Conservation (phyloP, 2,329 filamentous ascomycete species). For the Fusarium buxicola region DNA sequence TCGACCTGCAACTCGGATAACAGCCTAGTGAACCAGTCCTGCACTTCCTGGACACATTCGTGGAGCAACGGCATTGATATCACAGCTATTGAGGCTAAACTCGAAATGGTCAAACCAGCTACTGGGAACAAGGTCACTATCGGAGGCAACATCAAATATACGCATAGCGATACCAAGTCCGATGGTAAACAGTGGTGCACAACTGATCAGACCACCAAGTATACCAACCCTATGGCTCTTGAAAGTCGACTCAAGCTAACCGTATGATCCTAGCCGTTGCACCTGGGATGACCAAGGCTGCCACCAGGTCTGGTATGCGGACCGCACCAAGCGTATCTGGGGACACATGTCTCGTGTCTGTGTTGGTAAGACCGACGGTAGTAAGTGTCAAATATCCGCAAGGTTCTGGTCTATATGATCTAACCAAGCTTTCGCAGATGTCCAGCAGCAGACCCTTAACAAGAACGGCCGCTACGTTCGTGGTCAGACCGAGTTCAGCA, state of each 20-base stretch:
- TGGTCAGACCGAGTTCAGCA: conserved; percentile 27
- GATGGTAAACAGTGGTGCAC: conserved; percentile 8
- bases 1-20: conserved; percentile 12
- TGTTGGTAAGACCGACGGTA: conserved; percentile 1
- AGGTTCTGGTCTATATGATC: too few relatives aligned
- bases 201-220: conserved; percentile 14
- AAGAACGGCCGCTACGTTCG: conserved; percentile 21
- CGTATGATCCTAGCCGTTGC: too few relatives aligned
- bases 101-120: conserved; percentile 6
- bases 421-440: conserved; percentile 2
- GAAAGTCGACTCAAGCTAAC: too few relatives aligned
- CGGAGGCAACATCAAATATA: conserved; percentile 14
- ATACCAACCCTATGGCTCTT: not conserved
- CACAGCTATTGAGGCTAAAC: conserved; percentile 6
- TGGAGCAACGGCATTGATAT: conserved; percentile 15
- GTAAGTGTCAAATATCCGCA: conserved; percentile 2
- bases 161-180: not conserved
- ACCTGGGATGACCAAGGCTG: not conserved
- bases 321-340: conserved; percentile 23
- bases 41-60: conserved; percentile 4
- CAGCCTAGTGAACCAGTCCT: conserved; percentile 1
- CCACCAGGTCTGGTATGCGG: conserved; percentile 4
- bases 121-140: not conserved
- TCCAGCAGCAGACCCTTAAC: conserved; percentile 24
- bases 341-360: conserved; percentile 22